phyloP scores from a whole-genome alignment of 352 stramenopile genomes.

The Pythium sukuiense region DNA sequence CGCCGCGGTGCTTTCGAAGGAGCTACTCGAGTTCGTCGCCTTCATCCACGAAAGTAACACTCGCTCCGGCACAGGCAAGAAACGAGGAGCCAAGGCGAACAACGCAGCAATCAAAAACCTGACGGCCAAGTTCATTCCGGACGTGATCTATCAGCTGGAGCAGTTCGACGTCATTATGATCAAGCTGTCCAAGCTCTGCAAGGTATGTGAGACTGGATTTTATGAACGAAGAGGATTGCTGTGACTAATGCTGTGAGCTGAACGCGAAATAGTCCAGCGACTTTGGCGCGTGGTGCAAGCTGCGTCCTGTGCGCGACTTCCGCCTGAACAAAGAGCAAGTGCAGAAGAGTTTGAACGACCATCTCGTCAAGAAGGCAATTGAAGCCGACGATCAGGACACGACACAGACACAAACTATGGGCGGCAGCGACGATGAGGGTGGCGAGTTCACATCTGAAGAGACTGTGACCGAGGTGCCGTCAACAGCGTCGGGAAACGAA shows the following conservation, averaged over 20 bases:
- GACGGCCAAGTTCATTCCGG: conserved; percentile 60
- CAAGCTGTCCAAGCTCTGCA: conserved; percentile 64
- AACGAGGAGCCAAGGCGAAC: conserved; percentile 16
- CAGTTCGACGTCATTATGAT: conserved; percentile 69
- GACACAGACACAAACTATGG: background rate
- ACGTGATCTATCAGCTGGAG: conserved; percentile 69
- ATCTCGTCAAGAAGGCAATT: conserved; percentile 11
- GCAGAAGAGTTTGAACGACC: conserved; percentile 16
- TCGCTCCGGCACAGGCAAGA: conserved; percentile 9
- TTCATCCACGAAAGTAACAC: conserved; percentile 52
- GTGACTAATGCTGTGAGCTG: background rate
- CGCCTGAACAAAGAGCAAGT: conserved; percentile 46
- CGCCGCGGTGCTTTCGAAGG: conserved; percentile 38
- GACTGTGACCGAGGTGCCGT: background rate
- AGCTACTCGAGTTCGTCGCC: conserved; percentile 50
- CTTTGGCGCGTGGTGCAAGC: conserved; percentile 52
- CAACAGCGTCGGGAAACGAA: conserved; percentile 18
- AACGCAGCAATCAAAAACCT: conserved; percentile 10
- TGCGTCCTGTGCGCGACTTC: conserved; percentile 54
- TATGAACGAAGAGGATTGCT: background rate
- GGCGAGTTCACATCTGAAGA: conserved; percentile 13
- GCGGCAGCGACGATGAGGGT: conserved; percentile 14
- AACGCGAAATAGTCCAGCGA: conserved; percentile 30
- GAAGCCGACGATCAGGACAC: conserved; percentile 2
- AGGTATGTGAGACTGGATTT: conserved; percentile 26